Conservation (phyloP, 164 flowering plant genomes). For the grape (Vitis vinifera) region DNA sequence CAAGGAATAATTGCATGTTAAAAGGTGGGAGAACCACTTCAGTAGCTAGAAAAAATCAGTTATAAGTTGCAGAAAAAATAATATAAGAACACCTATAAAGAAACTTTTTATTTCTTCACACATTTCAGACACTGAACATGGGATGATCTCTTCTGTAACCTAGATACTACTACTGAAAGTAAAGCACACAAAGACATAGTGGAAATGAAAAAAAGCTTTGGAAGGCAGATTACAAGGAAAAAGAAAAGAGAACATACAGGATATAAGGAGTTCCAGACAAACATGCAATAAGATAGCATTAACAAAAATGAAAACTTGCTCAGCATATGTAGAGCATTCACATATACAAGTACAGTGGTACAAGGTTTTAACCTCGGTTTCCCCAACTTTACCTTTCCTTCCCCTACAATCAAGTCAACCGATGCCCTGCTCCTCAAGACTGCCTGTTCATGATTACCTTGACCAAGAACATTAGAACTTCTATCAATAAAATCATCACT, state of each 20-base stretch:
- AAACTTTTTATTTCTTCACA: slow-evolving; percentile 4
- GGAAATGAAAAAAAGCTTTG: slow-evolving; percentile 7
- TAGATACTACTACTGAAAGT: slow-evolving; percentile 11
- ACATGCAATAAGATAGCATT: slow-evolving; percentile 24
- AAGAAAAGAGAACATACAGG: background rate
- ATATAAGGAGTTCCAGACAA: slow-evolving; percentile 5
- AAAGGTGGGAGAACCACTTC: too few species aligned
- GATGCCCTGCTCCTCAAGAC: slow-evolving; percentile 41
- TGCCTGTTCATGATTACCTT: slow-evolving; percentile 27
- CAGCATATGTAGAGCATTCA: slow-evolving; percentile 21
- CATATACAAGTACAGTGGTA: slow-evolving; percentile 32
- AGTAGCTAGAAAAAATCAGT: too few species aligned
- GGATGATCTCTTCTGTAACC: slow-evolving; percentile 4
- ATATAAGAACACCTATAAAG: too few species aligned
- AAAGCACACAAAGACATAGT: slow-evolving; percentile 5
- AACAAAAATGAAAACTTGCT: slow-evolving; percentile 20
- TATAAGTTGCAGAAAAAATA: too few species aligned
- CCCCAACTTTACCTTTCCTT: slow-evolving; percentile 69
- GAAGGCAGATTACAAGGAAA: slow-evolving; percentile 9
- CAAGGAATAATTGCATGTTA: too few species aligned
- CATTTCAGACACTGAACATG: slow-evolving; percentile 10
- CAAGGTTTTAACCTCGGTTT: slow-evolving; percentile 33
- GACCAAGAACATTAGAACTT: slow-evolving; percentile 18
- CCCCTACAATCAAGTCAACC: slow-evolving; percentile 44
- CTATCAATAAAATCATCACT: slow-evolving; percentile 10